These are phyloP conservation scores for Dothideomycetes sp. DNA, from an alignment of 2,329 filamentous ascomycete species.

Conservation along the genomic window DNA sequence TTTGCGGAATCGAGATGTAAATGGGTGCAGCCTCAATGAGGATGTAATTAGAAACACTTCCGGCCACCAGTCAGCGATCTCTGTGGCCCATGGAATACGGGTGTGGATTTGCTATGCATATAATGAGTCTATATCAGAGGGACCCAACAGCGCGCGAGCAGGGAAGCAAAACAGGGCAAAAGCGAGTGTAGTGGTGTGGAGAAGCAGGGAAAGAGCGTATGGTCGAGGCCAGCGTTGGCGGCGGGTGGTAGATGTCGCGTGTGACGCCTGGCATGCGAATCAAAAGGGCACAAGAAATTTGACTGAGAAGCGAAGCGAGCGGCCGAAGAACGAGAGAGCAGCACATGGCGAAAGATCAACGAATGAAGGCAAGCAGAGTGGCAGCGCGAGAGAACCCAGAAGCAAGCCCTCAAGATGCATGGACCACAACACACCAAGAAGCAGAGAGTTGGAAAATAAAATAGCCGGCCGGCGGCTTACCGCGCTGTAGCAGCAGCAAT, in stretches of 20 bases:
- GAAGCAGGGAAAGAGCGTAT: slow-evolving; percentile 5
- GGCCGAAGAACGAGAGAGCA: neutral
- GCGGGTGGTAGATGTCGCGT: slow-evolving; percentile 4
- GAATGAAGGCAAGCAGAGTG: slow-evolving; percentile 3
- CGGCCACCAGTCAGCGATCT: neutral
- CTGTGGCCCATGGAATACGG: slow-evolving; percentile 5
- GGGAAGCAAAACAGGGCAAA: slow-evolving; percentile 9
- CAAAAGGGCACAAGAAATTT: neutral
- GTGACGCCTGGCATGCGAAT: slow-evolving; percentile 5
- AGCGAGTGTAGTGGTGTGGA: slow-evolving; percentile 5
- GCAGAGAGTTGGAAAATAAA: too few species aligned
- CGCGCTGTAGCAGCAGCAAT: slow-evolving; percentile 6
- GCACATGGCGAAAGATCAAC: neutral
- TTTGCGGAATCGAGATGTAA: too few species aligned
- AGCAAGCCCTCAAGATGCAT: too few species aligned
- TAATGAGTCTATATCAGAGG: neutral
- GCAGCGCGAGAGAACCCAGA: slow-evolving; percentile 2
- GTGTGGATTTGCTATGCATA: neutral
- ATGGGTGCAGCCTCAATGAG: too few species aligned
- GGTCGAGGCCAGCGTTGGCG: slow-evolving; percentile 4
- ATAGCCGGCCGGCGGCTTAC: slow-evolving; percentile 7
- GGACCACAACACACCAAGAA: too few species aligned
- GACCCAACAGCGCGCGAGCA: slow-evolving; percentile 3
- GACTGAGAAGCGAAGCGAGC: neutral
- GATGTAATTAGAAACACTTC: slow-evolving; percentile 4